A percentile compares a stretch with the other conserved stretches of the same genome.
These are phyloP conservation scores for Anethum foeniculum DNA, from an alignment of 140 eudicot genomes.

Conservation along the genomic window DNA sequence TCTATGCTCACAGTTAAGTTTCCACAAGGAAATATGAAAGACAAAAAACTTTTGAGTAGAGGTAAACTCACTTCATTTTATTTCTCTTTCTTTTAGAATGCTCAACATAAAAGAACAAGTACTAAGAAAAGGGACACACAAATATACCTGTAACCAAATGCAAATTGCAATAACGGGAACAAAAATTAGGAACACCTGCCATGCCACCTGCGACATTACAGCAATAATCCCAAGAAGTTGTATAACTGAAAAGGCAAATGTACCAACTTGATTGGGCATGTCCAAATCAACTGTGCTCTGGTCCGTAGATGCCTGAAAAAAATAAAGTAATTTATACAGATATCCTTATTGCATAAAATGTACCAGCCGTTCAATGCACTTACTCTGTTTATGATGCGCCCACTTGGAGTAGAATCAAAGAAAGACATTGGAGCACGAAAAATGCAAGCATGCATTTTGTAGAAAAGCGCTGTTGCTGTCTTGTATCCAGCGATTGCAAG, in stretches of 20 bases:
- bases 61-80: neutral
- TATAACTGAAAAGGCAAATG: conserved; percentile 44
- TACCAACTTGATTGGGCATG: conserved; percentile 31
- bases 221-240: conserved; percentile 58
- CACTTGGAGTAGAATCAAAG: conserved; percentile 95
- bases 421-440: conserved; percentile 96
- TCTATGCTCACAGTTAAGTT: neutral
- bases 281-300: conserved; percentile 64
- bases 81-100: neutral
- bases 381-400: conserved; percentile 76
- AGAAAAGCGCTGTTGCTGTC: conserved; percentile 57
- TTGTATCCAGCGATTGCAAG: conserved; percentile 44
- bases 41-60: neutral
- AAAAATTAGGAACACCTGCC: conserved; percentile 76
- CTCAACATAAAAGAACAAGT: neutral
- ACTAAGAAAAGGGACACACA: neutral
- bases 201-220: conserved; percentile 84
- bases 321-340: neutral
- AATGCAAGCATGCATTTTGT: conserved; percentile 62
- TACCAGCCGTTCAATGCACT: conserved; percentile 11
- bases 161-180: conserved; percentile 55
- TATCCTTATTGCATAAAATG: neutral
- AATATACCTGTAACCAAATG: conserved; percentile 63
- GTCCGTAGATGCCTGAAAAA: conserved; percentile 62
- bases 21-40: neutral